These are phyloP conservation scores for Termitomyces sp. DNA, from an alignment of 1,284 basidiomycete genomes.

Conservation along the genomic window DNA sequence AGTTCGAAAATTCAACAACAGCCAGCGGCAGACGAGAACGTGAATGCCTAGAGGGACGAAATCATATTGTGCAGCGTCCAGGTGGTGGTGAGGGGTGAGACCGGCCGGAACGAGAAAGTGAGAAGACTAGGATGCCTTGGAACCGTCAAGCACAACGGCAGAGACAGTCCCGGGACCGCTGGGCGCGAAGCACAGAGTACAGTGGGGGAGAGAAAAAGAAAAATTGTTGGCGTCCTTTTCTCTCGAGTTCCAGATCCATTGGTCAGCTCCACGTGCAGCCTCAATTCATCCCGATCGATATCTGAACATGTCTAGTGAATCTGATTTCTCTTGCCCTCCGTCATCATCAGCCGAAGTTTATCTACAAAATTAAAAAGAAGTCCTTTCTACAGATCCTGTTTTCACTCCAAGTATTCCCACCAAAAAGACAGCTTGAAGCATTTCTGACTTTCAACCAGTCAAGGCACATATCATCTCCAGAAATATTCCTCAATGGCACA, in stretches of 20 bases:
- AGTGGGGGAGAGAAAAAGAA: slow-evolving; percentile 1
- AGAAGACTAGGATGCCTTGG: slow-evolving; percentile 1
- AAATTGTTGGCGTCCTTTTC: slow-evolving; percentile 4
- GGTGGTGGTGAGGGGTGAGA: slow-evolving; percentile 19
- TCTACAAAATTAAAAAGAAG: background rate
- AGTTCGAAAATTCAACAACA: slow-evolving; percentile 19
- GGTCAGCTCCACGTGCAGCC: slow-evolving; percentile 5
- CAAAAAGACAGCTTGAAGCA: too few species aligned
- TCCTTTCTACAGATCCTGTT: background rate
- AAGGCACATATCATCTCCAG: background rate
- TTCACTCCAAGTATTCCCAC: background rate
- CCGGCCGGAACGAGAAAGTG: slow-evolving; percentile 9
- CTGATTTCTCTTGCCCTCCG: background rate
- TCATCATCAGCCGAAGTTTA: slow-evolving; percentile 1
- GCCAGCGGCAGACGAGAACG: slow-evolving; percentile 20
- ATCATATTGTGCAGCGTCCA: slow-evolving; percentile 33
- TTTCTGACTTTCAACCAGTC: background rate
- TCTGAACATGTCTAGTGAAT: background rate
- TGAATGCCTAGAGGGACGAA: slow-evolving; percentile 31
- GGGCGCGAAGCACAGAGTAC: background rate
- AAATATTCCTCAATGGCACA: background rate
- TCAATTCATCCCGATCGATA: slow-evolving; percentile 4
- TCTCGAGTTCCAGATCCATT: slow-evolving; percentile 3
- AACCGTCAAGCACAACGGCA: slow-evolving; percentile 1
- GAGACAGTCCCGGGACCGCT: background rate